Conservation (phyloP, 805 yeast species). For the Suhomyces sp. region DNA sequence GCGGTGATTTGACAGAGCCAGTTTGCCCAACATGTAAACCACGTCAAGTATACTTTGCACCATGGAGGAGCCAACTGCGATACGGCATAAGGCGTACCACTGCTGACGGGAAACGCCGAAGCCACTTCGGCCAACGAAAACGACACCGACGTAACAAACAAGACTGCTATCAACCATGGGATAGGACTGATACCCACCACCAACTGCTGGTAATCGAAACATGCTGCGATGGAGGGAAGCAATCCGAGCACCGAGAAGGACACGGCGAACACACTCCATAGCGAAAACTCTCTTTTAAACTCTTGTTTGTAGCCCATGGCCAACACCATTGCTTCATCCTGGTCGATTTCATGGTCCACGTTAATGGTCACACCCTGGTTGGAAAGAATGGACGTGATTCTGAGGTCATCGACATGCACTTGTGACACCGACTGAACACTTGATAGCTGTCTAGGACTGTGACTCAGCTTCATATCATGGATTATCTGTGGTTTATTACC, state of each 20-base stretch:
- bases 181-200: conserved; percentile 63
- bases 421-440: conserved; percentile 12
- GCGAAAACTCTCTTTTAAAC: conserved; percentile 54
- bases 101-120: conserved; percentile 63
- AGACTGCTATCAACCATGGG: conserved; percentile 56
- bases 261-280: conserved; percentile 58
- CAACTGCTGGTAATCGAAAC: conserved; percentile 57
- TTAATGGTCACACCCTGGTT: conserved; percentile 35
- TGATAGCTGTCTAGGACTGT: neutral
- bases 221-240: conserved; percentile 62
- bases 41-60: conserved; percentile 51
- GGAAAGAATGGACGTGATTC: conserved; percentile 38
- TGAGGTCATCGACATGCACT: conserved; percentile 35
- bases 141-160: conserved; percentile 57
- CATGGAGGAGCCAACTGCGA: conserved; percentile 57
- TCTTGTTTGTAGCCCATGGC: conserved; percentile 66
- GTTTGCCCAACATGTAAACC: conserved; percentile 64
- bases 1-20: conserved; percentile 64
- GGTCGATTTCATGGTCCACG: conserved; percentile 47
- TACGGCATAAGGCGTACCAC: conserved; percentile 70
- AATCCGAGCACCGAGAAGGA: conserved; percentile 64
- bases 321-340: conserved; percentile 52
- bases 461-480: neutral
- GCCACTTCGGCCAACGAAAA: conserved; percentile 63
- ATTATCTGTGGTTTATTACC: neutral